phyloP scores from a whole-genome alignment of 2,329 filamentous ascomycete genomes.

The Pseudogymnoascus sp. region DNA sequence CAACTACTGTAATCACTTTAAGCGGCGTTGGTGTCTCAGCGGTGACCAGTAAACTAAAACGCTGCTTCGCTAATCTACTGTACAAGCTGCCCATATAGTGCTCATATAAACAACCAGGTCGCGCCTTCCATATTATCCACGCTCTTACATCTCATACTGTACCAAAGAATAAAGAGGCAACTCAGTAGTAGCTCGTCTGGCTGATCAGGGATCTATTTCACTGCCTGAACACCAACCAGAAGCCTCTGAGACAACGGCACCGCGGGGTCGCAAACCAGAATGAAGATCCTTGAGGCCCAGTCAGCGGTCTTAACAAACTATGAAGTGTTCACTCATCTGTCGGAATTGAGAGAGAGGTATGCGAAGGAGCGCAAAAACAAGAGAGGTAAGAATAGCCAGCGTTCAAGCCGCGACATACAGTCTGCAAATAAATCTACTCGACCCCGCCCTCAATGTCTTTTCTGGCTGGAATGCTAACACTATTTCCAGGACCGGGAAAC shows the following conservation, averaged over 20 bases:
- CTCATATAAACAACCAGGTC: neutral
- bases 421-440: neutral
- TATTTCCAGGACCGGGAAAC: slow-evolving; percentile 42
- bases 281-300: slow-evolving; percentile 68
- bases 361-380: slow-evolving; percentile 33
- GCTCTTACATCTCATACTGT: neutral
- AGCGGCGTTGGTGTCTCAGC: neutral
- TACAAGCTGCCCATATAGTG: neutral
- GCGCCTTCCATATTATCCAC: neutral
- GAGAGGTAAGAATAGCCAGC: slow-evolving; percentile 26
- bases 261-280: slow-evolving; percentile 25
- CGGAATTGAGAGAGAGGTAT: slow-evolving; percentile 47
- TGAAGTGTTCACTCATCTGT: slow-evolving; percentile 63
- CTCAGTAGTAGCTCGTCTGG: neutral
- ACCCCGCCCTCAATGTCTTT: neutral
- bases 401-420: slow-evolving; percentile 9
- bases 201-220: neutral
- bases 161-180: neutral
- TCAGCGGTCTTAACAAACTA: slow-evolving; percentile 65
- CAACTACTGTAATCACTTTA: neutral
- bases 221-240: neutral
- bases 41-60: neutral
- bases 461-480: neutral
- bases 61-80: neutral
- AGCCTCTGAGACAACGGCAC: neutral